phyloP scores from a whole-genome alignment of 2,329 filamentous ascomycete species.

The Alternaria sp. region DNA sequence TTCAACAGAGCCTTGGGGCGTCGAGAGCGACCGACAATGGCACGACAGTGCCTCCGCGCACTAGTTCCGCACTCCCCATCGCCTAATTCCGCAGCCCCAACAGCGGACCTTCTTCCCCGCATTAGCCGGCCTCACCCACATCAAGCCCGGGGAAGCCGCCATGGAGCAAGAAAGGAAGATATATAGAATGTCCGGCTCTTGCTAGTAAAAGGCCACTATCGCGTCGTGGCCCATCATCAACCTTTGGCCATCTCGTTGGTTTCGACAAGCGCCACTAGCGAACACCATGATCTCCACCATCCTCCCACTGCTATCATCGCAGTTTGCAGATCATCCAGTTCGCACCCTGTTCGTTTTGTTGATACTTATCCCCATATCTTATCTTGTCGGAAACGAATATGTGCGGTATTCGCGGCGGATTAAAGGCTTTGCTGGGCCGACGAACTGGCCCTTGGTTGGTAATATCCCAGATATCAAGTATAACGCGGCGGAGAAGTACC shows the following conservation, averaged over 20 bases:
- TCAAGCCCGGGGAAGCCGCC: neutral
- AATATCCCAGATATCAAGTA: constrained; percentile 53
- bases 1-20: too few relatives aligned
- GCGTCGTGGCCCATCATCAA: neutral
- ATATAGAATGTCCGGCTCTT: neutral
- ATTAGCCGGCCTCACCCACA: constrained; percentile 4
- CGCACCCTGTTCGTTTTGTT: constrained; percentile 29
- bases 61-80: constrained; percentile 13
- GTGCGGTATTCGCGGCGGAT: constrained; percentile 44
- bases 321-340: constrained; percentile 32
- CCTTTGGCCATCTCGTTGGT: neutral
- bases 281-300: constrained; percentile 39
- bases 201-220: neutral
- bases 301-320: constrained; percentile 26
- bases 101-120: constrained; percentile 19
- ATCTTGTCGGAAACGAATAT: constrained; percentile 48
- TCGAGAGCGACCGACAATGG: neutral
- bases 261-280: neutral
- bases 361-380: constrained; percentile 40
- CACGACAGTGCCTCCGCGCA: neutral
- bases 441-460: constrained; percentile 50
- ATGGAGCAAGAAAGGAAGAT: neutral
- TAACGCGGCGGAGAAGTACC: constrained; percentile 53
- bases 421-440: constrained; percentile 48
- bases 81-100: constrained; percentile 23